Percentiles rank a stretch among this genome's conserved stretches.
Evolutionary conservation across 2,329 filamentous ascomycete species (phyloP).

Genomic region (Colletotrichum orbiculare): DNA sequence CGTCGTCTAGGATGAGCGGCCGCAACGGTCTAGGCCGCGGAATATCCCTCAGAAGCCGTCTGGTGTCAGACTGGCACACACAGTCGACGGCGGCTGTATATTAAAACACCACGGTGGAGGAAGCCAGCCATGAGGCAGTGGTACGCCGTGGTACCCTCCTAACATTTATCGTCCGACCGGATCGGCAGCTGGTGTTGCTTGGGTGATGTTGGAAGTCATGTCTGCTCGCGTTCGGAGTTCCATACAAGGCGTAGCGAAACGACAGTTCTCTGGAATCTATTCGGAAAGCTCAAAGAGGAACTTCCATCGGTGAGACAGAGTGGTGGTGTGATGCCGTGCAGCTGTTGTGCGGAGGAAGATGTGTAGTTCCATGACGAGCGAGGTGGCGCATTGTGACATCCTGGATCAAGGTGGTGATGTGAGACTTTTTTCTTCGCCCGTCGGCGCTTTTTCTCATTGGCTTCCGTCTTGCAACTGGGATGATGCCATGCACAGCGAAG

Average conservation of each 20-base stretch:
- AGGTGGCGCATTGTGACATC: not conserved
- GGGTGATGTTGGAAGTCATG: not conserved
- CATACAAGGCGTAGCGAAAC: too few species aligned
- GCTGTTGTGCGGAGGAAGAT: not conserved
- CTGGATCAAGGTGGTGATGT: conserved; percentile 9
- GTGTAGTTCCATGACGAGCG: not conserved
- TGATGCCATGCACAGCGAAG: not conserved
- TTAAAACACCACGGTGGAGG: conserved; percentile 9
- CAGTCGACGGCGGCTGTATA: conserved; percentile 4
- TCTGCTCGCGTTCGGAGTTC: too few species aligned
- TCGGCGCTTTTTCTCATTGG: too few species aligned
- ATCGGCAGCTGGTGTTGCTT: not conserved
- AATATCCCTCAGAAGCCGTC: conserved; percentile 10
- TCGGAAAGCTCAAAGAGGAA: not conserved
- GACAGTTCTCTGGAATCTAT: too few species aligned
- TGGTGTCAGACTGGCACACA: conserved; percentile 2
- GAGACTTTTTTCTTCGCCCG: too few species aligned
- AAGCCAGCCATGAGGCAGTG: not conserved
- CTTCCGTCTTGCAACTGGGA: not conserved
- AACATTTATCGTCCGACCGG: not conserved
- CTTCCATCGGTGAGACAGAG: not conserved
- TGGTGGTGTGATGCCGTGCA: conserved; percentile 4
- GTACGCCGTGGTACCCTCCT: not conserved
- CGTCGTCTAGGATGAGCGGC: too few species aligned
- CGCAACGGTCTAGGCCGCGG: conserved; percentile 15